Base-by-base conservation (phyloP, 768 basidiomycete species). In the Chalciporus piperatus region DNA sequence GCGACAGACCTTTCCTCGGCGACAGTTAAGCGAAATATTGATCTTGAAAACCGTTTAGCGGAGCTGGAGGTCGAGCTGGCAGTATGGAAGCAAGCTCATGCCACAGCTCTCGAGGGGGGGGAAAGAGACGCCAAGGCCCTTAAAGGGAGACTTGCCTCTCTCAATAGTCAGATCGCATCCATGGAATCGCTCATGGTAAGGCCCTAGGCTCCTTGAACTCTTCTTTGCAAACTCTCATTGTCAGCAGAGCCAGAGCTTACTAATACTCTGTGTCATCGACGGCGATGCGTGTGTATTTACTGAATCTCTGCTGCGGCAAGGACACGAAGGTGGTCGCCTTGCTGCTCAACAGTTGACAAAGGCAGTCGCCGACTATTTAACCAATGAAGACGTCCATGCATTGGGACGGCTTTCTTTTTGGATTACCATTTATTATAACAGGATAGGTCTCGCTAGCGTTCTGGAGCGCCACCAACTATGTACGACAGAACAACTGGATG, bases 251-350 rank as follows among this genome's bases (percentile, higher is more conserved):
- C 81, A 83, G 68, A 76, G 79, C 57, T 79, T 85, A 39, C 77
- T 89, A 59, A 83, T 90, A 52, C 76, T 88, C 57, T 87, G 87
- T 61, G 78, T 86, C 56, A 76, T 91, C 60, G 85, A 90, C 59
- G 88, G 85, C 35, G 82, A 89, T 64, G 79, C 80, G 43, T 81
- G 81, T 56, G 70, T 88, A 58, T 90, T 91, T 72, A 73, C 74
- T 49, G 76, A 74, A 43, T 71, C 80, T 17, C 74, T 85, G 51
- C 69, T 91, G 37, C 64, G 62, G 27, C 82, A 84, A 65, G 88
- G 87, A 7, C 79, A 80, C 42, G 74, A 78, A 47, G 88, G 88
- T 10, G 88, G 88, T 25, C 69, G 72, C 16, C 75, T 77, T 50
- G 74, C 77, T 40, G 83, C 85, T 25, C 82, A 85, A 59, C 75